phyloP scores from a whole-genome alignment of 2,329 filamentous ascomycete genomes.

The Fusarium annulatum region DNA sequence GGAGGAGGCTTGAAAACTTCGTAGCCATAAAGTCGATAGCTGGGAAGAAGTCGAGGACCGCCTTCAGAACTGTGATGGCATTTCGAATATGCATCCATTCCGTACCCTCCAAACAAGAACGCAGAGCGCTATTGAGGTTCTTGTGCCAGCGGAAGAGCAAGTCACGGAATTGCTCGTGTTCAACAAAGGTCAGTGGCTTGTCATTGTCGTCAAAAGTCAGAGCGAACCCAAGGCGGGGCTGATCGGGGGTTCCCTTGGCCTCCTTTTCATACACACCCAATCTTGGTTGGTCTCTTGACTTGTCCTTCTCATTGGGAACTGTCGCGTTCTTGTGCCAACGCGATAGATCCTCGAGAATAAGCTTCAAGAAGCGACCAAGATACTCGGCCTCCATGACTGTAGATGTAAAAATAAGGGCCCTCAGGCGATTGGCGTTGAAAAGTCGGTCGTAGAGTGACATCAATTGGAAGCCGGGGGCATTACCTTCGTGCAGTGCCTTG shows the following conservation, averaged over 20 bases:
- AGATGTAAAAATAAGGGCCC: constrained; percentile 86
- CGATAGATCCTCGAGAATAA: constrained; percentile 81
- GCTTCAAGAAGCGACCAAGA: constrained; percentile 88
- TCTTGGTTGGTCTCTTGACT: constrained; percentile 61
- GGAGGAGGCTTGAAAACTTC: constrained; percentile 71
- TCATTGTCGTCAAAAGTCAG: constrained; percentile 74
- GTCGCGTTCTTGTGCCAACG: constrained; percentile 84
- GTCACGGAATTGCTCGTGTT: constrained; percentile 87
- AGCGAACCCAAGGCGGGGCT: constrained; percentile 80
- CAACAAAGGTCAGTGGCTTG: constrained; percentile 76
- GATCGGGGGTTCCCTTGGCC: constrained; percentile 64
- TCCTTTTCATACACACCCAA: constrained; percentile 86
- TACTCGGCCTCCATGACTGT: constrained; percentile 93
- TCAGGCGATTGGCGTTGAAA: constrained; percentile 84
- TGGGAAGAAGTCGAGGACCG: constrained; percentile 84
- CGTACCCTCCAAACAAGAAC: constrained; percentile 80
- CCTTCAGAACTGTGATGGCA: constrained; percentile 88
- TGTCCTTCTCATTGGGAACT: constrained; percentile 55
- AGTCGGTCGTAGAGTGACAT: constrained; percentile 85
- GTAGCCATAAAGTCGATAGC: constrained; percentile 88
- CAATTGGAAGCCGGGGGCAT: constrained; percentile 86
- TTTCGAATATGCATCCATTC: constrained; percentile 99
- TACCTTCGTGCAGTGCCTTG: constrained; percentile 85
- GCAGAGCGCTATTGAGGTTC: constrained; percentile 81
- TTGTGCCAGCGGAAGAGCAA: constrained; percentile 92